Evolutionary conservation across 202 grass and related monocot species (phyloP), one percentile per base, ranked within the genome.

Genomic region (Cymbopogon flexuosus): DNA sequence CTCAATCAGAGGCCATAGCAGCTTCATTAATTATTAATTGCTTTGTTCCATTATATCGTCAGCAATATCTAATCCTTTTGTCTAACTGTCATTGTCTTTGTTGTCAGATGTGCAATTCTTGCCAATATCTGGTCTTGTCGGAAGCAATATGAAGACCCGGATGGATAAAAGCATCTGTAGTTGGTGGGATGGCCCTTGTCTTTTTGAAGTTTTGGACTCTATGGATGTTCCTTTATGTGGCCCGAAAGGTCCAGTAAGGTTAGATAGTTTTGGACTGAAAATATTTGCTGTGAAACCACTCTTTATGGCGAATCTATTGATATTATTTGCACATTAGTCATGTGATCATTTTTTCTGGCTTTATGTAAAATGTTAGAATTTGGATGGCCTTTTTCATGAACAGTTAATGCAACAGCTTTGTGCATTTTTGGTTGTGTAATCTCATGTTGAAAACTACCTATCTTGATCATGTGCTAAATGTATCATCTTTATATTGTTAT

Each of bases 141-240:
- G 94, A 41, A 49, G 70, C 61, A 97, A 97, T 85, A 94, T 97
- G 88, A 92, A 91, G 75, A 90, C 83, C 46, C 84, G 88, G 81
- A 52, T 97, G 75, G 91, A 94, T 60, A 97, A 92, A 87, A 91
- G 87, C 65, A 81, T 72, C 65, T 97, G 94, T 79, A 70, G 43
- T 68, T 97, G 91, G 94, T 97, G 89, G 89, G 72, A 88, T 65
- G 94, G 94, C 36, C 91, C 91, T 52, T 97, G 94, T 41, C 89
- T 97, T 78, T 94, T 97, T 89, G 91, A 97, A 84, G 81, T 92
- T 56, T 49, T 97, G 36, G 92, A 94, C 73, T 52, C 45, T 33
- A 92, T 97, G 12, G 89, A 97, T 76, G 90, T 94, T 94, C 94
- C 94, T 67, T 85, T 90, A 45, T 81, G 94, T 69, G 94, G 94